These are phyloP conservation scores for Podaxis sp. DNA, from an alignment of 768 basidiomycete genomes.

Conservation along the genomic window DNA sequence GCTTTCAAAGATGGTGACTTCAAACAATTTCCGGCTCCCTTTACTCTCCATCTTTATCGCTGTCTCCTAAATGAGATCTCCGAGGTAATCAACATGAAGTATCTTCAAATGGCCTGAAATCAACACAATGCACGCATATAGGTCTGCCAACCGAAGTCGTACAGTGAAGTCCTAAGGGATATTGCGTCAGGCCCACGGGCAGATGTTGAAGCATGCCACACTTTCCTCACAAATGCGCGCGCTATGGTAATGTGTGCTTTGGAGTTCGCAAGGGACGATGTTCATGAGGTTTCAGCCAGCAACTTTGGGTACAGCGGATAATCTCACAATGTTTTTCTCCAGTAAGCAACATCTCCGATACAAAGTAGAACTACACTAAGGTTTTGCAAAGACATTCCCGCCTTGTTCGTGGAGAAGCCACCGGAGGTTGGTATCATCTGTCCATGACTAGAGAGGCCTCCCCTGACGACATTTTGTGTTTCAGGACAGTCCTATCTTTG, in stretches of 20 bases:
- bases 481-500: constrained; percentile 26
- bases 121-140: constrained; percentile 22
- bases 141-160: constrained; percentile 64
- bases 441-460: neutral
- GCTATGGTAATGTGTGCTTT: constrained; percentile 30
- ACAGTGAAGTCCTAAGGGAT: constrained; percentile 43
- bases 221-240: constrained; percentile 45
- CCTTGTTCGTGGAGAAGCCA: constrained; percentile 54
- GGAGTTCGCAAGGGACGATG: neutral
- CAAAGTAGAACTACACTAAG: neutral
- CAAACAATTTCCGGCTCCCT: constrained; percentile 52
- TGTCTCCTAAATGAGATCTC: constrained; percentile 67
- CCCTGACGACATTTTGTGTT: neutral
- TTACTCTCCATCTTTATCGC: constrained; percentile 62
- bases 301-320: constrained; percentile 51
- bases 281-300: constrained; percentile 25
- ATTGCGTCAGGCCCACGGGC: constrained; percentile 45
- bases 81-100: constrained; percentile 47
- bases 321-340: constrained; percentile 62
- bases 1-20: constrained; percentile 59
- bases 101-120: constrained; percentile 1
- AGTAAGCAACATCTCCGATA: constrained; percentile 28
- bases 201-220: constrained; percentile 38
- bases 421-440: constrained; percentile 7
- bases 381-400: constrained; percentile 42